A percentile compares a stretch with the other conserved stretches of the same genome.
These are phyloP conservation scores for Podaxis sp. DNA, from an alignment of 768 basidiomycete genomes.

Conservation along the genomic window DNA sequence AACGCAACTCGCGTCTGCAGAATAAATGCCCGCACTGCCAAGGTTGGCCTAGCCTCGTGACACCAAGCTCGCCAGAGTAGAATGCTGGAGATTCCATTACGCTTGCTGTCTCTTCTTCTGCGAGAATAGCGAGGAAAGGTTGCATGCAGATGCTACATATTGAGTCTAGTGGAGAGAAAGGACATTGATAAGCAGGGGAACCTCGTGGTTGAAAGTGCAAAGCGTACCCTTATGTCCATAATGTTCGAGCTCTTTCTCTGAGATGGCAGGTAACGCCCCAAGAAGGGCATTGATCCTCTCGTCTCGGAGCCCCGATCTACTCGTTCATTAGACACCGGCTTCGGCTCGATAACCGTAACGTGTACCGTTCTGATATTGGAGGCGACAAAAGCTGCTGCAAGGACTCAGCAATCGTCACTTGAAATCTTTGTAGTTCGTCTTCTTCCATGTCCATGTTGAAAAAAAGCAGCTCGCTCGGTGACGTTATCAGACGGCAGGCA, in stretches of 20 bases:
- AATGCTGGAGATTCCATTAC: slow-evolving; percentile 81
- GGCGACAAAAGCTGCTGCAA: background rate
- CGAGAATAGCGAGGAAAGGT: slow-evolving; percentile 59
- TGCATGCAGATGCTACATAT: slow-evolving; percentile 75
- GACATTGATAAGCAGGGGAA: background rate
- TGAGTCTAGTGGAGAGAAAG: slow-evolving; percentile 41
- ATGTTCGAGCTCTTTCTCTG: slow-evolving; percentile 43
- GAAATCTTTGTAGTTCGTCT: slow-evolving; percentile 3
- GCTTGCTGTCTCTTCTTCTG: slow-evolving; percentile 69
- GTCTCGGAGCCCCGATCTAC: background rate
- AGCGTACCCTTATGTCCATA: slow-evolving; percentile 43
- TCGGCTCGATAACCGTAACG: background rate
- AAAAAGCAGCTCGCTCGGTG: background rate
- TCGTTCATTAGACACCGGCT: background rate
- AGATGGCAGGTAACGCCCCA: slow-evolving; percentile 14
- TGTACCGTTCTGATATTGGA: background rate
- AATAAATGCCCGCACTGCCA: slow-evolving; percentile 69
- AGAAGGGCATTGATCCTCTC: slow-evolving; percentile 18
- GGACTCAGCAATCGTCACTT: background rate
- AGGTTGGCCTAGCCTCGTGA: slow-evolving; percentile 52
- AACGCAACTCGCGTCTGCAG: slow-evolving; percentile 67
- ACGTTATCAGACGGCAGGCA: background rate
- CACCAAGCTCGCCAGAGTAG: slow-evolving; percentile 63
- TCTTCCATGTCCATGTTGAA: background rate
- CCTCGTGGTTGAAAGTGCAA: background rate